Conservation (phyloP, 2,329 filamentous ascomycete genomes). For the Colletotrichum siamense region DNA sequence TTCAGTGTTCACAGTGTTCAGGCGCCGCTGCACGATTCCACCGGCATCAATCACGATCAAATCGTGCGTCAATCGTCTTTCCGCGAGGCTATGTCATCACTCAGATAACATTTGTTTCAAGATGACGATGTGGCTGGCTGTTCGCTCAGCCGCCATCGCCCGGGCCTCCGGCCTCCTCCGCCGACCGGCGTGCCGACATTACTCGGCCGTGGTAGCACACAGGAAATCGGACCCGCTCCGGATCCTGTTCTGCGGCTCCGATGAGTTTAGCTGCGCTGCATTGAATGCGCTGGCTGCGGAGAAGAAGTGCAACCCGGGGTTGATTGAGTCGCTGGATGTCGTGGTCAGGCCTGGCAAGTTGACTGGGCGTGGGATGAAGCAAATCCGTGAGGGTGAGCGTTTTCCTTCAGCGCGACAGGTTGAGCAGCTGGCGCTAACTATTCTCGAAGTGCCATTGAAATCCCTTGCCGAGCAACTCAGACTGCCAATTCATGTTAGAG, state of each 20-base stretch:
- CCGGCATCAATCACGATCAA: background rate
- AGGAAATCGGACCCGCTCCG: conserved; percentile 66
- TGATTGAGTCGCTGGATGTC: conserved; percentile 82
- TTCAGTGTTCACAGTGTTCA: background rate
- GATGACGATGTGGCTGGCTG: conserved; percentile 1
- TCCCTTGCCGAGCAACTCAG: conserved; percentile 65
- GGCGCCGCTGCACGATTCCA: background rate
- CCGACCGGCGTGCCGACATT: background rate
- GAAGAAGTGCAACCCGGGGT: conserved; percentile 51
- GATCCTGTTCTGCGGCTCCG: conserved; percentile 94
- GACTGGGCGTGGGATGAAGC: conserved; percentile 77
- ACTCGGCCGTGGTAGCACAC: background rate
- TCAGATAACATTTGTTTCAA: background rate
- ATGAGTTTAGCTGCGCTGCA: conserved; percentile 84
- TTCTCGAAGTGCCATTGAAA: conserved; percentile 73
- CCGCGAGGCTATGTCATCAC: background rate
- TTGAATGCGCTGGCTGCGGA: conserved; percentile 72
- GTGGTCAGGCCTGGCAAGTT: conserved; percentile 81
- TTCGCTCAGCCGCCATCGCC: background rate
- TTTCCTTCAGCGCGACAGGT: too few species aligned
- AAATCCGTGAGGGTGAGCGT: conserved; percentile 65
- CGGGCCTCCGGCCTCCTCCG: background rate
- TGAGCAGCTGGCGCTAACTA: background rate
- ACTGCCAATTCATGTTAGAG: conserved; percentile 74
- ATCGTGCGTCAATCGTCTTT: background rate